These are phyloP conservation scores for Aspergillus homomorphus DNA, from an alignment of 495 filamentous ascomycete species.

Conservation along the genomic window DNA sequence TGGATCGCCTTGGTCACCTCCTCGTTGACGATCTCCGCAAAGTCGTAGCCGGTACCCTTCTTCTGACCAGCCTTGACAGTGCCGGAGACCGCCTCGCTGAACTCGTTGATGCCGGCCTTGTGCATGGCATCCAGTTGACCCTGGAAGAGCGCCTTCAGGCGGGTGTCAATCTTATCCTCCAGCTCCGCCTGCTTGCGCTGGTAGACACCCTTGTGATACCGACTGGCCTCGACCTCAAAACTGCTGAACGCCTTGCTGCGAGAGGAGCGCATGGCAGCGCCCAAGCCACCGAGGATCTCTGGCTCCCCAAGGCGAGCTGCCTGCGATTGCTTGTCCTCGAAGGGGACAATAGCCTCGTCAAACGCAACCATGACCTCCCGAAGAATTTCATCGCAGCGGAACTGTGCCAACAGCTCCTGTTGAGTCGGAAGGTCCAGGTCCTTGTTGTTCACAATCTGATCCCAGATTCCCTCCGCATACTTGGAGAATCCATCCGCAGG, in stretches of 20 bases:
- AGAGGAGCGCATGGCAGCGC: slow-evolving; percentile 66
- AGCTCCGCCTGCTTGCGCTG: slow-evolving; percentile 79
- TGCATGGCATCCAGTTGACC: slow-evolving; percentile 83
- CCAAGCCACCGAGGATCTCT: slow-evolving; percentile 70
- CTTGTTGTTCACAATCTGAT: slow-evolving; percentile 98
- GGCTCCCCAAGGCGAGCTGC: slow-evolving; percentile 66
- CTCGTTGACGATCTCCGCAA: slow-evolving; percentile 84
- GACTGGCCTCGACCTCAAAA: slow-evolving; percentile 85
- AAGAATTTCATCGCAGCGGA: slow-evolving; percentile 94
- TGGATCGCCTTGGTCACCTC: slow-evolving; percentile 74
- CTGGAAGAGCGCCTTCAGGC: slow-evolving; percentile 83
- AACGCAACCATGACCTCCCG: slow-evolving; percentile 81
- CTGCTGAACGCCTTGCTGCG: slow-evolving; percentile 71
- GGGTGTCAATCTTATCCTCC: slow-evolving; percentile 76
- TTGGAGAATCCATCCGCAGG: slow-evolving; percentile 92
- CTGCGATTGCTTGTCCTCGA: slow-evolving; percentile 82
- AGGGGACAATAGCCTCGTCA: slow-evolving; percentile 73
- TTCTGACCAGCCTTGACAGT: slow-evolving; percentile 90
- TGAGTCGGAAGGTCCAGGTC: slow-evolving; percentile 95
- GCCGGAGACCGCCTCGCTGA: slow-evolving; percentile 78
- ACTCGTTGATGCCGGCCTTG: slow-evolving; percentile 81
- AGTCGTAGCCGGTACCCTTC: slow-evolving; percentile 83
- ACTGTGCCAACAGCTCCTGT: slow-evolving; percentile 94
- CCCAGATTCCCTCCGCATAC: slow-evolving; percentile 93
- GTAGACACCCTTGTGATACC: slow-evolving; percentile 96